These are phyloP conservation scores for Acacia crassicarpa DNA, from an alignment of 306 rosid genomes.

Conservation along the genomic window DNA sequence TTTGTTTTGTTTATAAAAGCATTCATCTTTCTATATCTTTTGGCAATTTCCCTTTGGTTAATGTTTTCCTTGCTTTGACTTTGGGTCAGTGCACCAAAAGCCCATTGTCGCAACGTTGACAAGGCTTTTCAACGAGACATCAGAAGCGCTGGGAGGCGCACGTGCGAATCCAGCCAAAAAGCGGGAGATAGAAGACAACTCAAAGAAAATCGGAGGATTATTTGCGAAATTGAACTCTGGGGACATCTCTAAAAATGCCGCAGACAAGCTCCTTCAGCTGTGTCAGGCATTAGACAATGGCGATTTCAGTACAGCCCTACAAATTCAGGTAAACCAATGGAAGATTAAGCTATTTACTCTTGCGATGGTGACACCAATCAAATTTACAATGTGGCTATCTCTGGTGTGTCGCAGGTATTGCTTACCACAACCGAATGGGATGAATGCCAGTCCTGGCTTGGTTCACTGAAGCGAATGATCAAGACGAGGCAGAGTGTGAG, in stretches of 20 bases:
- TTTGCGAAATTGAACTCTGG: conserved; percentile 82
- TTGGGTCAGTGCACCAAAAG: conserved; percentile 48
- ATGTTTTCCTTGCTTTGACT: not conserved
- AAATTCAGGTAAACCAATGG: conserved; percentile 68
- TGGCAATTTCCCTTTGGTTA: not conserved
- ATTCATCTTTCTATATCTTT: not conserved
- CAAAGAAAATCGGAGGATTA: conserved; percentile 88
- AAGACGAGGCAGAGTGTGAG: conserved; percentile 71
- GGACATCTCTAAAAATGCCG: conserved; percentile 89
- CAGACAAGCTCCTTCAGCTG: conserved; percentile 84
- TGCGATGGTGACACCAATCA: not conserved
- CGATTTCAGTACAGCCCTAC: conserved; percentile 73
- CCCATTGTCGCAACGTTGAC: conserved; percentile 56
- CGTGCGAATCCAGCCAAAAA: conserved; percentile 89
- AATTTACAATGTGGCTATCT: conserved; percentile 10
- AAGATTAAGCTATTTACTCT: not conserved
- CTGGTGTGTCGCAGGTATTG: conserved; percentile 41
- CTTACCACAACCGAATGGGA: conserved; percentile 80
- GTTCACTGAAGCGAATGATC: conserved; percentile 74
- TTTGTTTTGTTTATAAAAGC: not conserved
- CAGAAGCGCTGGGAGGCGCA: conserved; percentile 66
- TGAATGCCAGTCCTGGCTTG: conserved; percentile 80
- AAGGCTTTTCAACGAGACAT: conserved; percentile 69
- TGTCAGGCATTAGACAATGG: conserved; percentile 90
- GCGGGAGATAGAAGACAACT: conserved; percentile 98